phyloP scores from a whole-genome alignment of 2,329 filamentous ascomycete species.

The Coniochaeta sp. region DNA sequence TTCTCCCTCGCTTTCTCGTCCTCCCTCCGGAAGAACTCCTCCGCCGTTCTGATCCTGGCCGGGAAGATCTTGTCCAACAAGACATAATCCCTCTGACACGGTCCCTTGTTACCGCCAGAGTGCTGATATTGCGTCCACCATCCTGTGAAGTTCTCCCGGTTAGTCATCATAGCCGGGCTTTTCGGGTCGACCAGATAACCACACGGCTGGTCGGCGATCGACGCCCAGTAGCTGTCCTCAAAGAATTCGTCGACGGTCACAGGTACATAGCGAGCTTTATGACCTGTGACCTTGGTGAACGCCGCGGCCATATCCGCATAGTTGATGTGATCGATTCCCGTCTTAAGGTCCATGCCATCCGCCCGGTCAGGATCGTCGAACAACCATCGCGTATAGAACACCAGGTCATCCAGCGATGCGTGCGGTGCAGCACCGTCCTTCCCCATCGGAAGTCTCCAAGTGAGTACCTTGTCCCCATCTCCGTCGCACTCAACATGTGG shows the following conservation, averaged over 20 bases:
- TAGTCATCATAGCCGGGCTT: conserved; percentile 26
- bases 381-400: conserved; percentile 37
- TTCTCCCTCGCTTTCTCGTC: conserved; percentile 22
- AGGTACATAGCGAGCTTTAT: conserved; percentile 28
- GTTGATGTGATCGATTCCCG: conserved; percentile 32
- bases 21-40: conserved; percentile 39
- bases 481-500: conserved; percentile 24
- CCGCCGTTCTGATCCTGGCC: conserved; percentile 34
- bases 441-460: conserved; percentile 31
- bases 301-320: conserved; percentile 32
- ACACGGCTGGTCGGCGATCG: conserved; percentile 18
- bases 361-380: conserved; percentile 36
- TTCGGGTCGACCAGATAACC: conserved; percentile 26
- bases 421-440: conserved; percentile 31
- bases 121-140: conserved; percentile 41
- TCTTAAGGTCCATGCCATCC: conserved; percentile 37
- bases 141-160: conserved; percentile 40
- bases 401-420: conserved; percentile 39
- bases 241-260: conserved; percentile 15
- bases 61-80: conserved; percentile 46
- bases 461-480: conserved; percentile 25
- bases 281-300: conserved; percentile 34
- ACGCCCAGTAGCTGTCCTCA: conserved; percentile 22
- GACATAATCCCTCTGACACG: conserved; percentile 37
- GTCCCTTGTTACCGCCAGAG: conserved; percentile 30